Base-by-base conservation (phyloP, 2,329 filamentous ascomycete species). In the Capronia americana region DNA sequence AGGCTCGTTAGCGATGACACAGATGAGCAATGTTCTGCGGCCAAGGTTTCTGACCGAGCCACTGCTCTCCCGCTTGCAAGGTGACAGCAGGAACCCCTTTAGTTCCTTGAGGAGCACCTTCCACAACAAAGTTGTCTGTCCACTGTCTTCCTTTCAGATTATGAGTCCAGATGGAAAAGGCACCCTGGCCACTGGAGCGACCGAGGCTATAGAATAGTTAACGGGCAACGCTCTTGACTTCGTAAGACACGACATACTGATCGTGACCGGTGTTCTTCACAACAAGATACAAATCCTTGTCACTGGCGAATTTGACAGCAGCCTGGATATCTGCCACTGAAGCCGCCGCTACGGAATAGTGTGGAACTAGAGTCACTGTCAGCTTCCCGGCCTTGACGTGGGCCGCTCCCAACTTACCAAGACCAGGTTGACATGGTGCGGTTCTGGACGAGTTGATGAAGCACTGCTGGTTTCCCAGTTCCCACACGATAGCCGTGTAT, bases 231-330 rank as follows among this genome's bases (percentile, higher is more conserved):
- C 38, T 44, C 20, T 3, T 46, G n/a, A 32, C 3, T 11, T 44
- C 3, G 12, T 20, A 8, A 28, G 10, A 44, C 32, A 34, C 8
- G 26, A 71, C 70, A 61, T 53, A 73, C 72, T 74, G 72, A 63
- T 73, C 70, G 62, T 75, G 74, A 14, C 74, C 74, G 0, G 74
- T 75, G 55, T 75, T 75, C 63, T 75, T 75, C 32, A 75, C 69
- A 7, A 73, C 72, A 28, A 75, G 67, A 57, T 73, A 73, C 14
- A 75, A 53, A 32, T 75, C 65, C 32, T 73, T 69, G 32, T 71
- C 61, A 26, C 55, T 63, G 50, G 74, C 73, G 44, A 75, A 75
- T n/a, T 69, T 71, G 24, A 75, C 69, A 17, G 71, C 71, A 32
- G 65, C 62, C 12, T 62, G 32, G 50, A 71, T 64, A 57, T 70